These are phyloP conservation scores for Calonectria hawksworthii DNA, from an alignment of 2,329 filamentous ascomycete genomes.

Conservation along the genomic window DNA sequence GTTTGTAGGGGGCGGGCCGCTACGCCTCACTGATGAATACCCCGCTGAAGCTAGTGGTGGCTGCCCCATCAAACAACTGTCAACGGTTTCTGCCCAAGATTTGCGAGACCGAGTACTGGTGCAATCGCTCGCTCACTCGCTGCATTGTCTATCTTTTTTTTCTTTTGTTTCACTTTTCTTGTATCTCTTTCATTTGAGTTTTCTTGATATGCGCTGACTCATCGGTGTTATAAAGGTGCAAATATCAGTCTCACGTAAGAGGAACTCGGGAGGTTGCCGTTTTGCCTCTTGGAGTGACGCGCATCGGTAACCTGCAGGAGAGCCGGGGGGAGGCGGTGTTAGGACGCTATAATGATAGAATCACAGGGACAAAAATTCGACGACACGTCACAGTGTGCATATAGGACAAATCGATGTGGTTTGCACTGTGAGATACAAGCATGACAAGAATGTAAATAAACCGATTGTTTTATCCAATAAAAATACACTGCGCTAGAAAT, in stretches of 20 bases:
- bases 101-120: not conserved
- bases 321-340: not conserved
- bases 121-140: not conserved
- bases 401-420: not conserved
- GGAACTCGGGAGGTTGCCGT: not conserved
- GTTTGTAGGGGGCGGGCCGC: slow-evolving; percentile 15
- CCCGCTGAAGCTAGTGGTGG: not conserved
- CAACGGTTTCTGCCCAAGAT: not conserved
- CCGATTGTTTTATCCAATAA: not conserved
- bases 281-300: not conserved
- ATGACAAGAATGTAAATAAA: not conserved
- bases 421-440: not conserved
- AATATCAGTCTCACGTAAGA: slow-evolving; percentile 20
- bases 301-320: slow-evolving; percentile 1
- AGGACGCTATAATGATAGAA: not conserved
- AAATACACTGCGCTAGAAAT: not conserved
- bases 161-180: not conserved
- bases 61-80: not conserved
- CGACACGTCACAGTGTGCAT: not conserved
- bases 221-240: not conserved
- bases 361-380: not conserved
- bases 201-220: not conserved
- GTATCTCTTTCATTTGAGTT: not conserved
- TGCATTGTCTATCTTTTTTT: not conserved
- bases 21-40: slow-evolving; percentile 5